These are phyloP conservation scores for Hypoxylon sp. DNA, from an alignment of 2,329 filamentous ascomycete species.

Conservation along the genomic window DNA sequence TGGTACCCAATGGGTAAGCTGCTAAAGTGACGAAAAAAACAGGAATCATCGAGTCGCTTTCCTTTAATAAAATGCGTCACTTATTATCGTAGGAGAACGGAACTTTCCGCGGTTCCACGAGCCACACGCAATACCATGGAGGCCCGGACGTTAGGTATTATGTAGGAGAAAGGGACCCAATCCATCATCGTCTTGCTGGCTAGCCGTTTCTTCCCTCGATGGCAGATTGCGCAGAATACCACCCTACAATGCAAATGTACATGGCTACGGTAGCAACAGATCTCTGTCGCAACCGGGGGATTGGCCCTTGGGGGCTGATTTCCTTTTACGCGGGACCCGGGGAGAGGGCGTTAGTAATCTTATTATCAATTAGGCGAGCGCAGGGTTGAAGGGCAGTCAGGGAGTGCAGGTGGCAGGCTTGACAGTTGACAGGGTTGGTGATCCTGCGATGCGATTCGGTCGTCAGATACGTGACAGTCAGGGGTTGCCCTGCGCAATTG, in stretches of 20 bases:
- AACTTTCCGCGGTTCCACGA: background rate
- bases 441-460: conserved; percentile 45
- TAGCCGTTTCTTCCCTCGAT: background rate
- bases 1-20: background rate
- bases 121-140: background rate
- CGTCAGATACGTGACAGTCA: conserved; percentile 43
- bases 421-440: conserved; percentile 38
- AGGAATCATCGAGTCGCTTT: background rate
- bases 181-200: background rate
- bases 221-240: conserved; percentile 17
- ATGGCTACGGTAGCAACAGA: conserved; percentile 31
- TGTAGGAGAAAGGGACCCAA: background rate
- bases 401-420: conserved; percentile 18
- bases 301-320: conserved; percentile 36
- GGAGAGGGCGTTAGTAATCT: conserved; percentile 34
- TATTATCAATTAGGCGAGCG: conserved; percentile 36
- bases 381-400: conserved; percentile 7
- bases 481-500: conserved; percentile 33
- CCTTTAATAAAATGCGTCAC: background rate
- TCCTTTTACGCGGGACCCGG: conserved; percentile 7
- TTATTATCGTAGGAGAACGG: background rate
- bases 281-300: conserved; percentile 36
- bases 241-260: conserved; percentile 24
- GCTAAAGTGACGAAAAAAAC: background rate
- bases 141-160: background rate